Evolutionary conservation across 1,284 basidiomycete genomes (phyloP), one percentile per base, ranked within the genome.

Genomic region (Blastosporella zonata): DNA sequence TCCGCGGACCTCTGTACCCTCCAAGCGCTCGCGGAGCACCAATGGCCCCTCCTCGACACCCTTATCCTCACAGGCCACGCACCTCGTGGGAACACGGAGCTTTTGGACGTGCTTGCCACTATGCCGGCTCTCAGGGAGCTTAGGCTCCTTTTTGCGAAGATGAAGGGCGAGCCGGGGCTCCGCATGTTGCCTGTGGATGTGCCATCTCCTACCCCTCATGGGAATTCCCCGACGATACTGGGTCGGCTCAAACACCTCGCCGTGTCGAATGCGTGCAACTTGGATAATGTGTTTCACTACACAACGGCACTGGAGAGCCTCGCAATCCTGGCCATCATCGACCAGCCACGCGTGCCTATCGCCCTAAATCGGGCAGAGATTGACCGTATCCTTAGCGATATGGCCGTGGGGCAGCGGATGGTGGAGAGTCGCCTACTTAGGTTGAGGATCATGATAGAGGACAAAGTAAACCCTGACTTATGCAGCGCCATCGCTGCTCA

Each of bases 381-480:
- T 6, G 56, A 64, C 6, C 41, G 34, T 10, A 47, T 68, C 1
- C 29, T 70, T 36, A 33, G 46, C 13, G 62, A 66, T 46, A 55
- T 70, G 36, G 57, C 55, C n/a, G 45, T 47, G 5, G 60, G 58
- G 43, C 22, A 57, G 13, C 6, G 53, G 27, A 35, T 17, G 33
- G 58, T 20, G 15, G 50, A 43, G 35, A 56, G 41, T 21, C 35
- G 44, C 13, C 49, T 71, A 46, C 52, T 51, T 51, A 56, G 57
- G 31, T 51, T 71, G 25, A 59, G 68, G 46, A 56, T 71, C 5
- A 67, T 70, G 60, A 62, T 68, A 15, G 69, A 70, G 54, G 66
- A 69, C 25, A 64, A 66, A 28, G 57, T 68, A 17, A 63, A 65
- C 28, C 59, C 64, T 1, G 59, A 56, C 8, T 47, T 71, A 23